Percentiles rank a stretch among this genome's conserved stretches.
Conservation (phyloP, 192 early-diverging fungal genomes). For the Backusella circina region DNA sequence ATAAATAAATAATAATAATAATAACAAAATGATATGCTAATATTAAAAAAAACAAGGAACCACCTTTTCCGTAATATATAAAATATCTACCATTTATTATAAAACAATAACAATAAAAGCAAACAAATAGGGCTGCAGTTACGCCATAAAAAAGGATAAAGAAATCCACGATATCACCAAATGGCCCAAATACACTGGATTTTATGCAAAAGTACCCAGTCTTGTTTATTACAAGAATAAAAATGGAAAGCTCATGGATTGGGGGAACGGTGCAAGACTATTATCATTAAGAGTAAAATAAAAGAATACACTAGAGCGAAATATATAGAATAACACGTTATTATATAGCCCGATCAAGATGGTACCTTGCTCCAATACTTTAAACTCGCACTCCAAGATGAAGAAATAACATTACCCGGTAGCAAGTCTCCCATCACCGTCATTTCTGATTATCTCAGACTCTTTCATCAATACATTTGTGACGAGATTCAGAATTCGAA, state of each 20-base stretch:
- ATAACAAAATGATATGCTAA: neutral
- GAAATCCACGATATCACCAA: constrained; percentile 42
- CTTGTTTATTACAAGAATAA: constrained; percentile 31
- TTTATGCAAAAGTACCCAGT: constrained; percentile 35
- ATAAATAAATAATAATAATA: neutral
- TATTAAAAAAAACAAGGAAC: neutral
- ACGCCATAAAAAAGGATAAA: constrained; percentile 39
- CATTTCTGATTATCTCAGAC: constrained; percentile 10
- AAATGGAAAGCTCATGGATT: constrained; percentile 29
- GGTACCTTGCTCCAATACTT: neutral
- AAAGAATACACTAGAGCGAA: neutral
- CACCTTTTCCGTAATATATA: neutral
- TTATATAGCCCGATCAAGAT: neutral
- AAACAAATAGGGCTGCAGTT: constrained; percentile 30
- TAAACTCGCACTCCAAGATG: neutral
- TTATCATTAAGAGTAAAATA: constrained; percentile 25
- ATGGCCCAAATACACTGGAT: constrained; percentile 30
- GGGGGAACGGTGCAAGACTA: constrained; percentile 41
- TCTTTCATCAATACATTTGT: constrained; percentile 1
- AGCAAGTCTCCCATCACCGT: neutral
- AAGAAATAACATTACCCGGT: neutral
- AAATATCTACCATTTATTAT: too few species aligned
- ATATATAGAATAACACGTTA: neutral
- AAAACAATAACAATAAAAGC: neutral
- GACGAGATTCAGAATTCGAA: neutral